Evolutionary conservation across 2,329 filamentous ascomycete genomes (phyloP).

Genomic region (Beauveria pseudobassiana): DNA sequence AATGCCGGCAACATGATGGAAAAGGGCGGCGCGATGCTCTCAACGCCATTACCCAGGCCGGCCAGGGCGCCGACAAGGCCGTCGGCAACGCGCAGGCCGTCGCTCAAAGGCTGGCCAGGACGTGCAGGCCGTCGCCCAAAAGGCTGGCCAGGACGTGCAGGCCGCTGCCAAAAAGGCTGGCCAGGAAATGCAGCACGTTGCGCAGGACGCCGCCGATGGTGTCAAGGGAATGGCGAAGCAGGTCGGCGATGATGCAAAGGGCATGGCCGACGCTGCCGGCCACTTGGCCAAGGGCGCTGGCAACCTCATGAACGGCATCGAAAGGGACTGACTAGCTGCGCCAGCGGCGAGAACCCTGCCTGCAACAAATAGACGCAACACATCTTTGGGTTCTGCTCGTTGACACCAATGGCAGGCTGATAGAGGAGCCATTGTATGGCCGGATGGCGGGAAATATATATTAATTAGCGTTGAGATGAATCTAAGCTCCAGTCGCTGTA

Average conservation of each 20-base stretch:
- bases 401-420: no score
- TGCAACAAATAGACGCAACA: neutral
- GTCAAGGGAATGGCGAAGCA: neutral
- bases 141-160: neutral
- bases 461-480: no score
- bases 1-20: constrained; percentile 1
- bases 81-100: neutral
- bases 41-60: neutral
- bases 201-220: neutral
- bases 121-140: neutral
- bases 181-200: neutral
- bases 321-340: neutral
- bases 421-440: no score
- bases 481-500: no score
- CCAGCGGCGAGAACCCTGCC: neutral
- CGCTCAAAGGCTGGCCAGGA: neutral
- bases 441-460: no score
- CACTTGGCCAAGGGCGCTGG: neutral
- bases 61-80: neutral
- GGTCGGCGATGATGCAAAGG: neutral
- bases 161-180: neutral
- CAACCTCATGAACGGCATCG: neutral
- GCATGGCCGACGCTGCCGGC: neutral
- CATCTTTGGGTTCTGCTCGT: neutral
- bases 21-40: neutral